Evolutionary conservation across 164 flowering plant species (phyloP).

Genomic region (Tetracentron sinense): DNA sequence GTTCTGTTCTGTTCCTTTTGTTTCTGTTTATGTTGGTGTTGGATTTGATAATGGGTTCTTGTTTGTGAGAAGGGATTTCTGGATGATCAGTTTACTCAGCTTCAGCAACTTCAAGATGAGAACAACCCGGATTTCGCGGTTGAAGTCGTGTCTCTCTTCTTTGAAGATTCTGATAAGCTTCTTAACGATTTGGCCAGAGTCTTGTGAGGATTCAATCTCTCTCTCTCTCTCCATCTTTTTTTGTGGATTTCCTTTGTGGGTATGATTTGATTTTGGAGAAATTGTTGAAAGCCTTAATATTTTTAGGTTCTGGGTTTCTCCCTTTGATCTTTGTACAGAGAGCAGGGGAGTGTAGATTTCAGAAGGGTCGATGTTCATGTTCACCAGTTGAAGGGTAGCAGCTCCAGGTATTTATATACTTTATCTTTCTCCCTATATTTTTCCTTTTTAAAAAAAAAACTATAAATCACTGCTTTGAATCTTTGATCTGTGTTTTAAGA

Average conservation of each 20-base stretch:
- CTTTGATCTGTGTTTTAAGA: too few relatives aligned
- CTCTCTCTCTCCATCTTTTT: background rate
- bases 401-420: constrained; percentile 44
- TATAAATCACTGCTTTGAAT: too few relatives aligned
- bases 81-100: constrained; percentile 66
- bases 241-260: background rate
- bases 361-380: constrained; percentile 51
- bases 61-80: constrained; percentile 41
- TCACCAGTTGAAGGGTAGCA: constrained; percentile 71
- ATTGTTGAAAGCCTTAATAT: too few relatives aligned
- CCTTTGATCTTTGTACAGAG: constrained; percentile 16
- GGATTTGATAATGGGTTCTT: constrained; percentile 15
- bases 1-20: background rate
- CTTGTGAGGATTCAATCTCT: constrained; percentile 38
- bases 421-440: background rate
- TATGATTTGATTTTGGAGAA: background rate
- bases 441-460: too few relatives aligned
- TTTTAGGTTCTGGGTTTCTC: background rate
- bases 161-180: constrained; percentile 69
- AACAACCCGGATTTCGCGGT: constrained; percentile 66
- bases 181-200: constrained; percentile 46
- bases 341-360: constrained; percentile 41
- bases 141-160: constrained; percentile 72
- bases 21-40: background rate
- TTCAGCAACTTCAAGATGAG: constrained; percentile 72